These are phyloP conservation scores for Anthostomella pinea DNA, from an alignment of 2,329 filamentous ascomycete species.

Conservation along the genomic window DNA sequence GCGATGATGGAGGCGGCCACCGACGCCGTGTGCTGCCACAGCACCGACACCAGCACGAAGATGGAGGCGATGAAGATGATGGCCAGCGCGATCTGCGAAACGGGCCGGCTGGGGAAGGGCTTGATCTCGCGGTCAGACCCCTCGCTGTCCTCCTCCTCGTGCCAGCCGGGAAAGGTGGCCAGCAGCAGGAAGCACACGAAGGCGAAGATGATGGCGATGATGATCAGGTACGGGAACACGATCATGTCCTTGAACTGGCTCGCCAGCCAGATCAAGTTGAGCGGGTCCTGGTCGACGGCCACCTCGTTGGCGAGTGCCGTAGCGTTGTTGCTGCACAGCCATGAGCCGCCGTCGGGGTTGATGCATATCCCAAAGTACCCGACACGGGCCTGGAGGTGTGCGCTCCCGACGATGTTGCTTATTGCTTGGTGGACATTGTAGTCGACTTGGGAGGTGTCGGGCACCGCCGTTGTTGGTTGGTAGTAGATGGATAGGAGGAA, in stretches of 20 bases:
- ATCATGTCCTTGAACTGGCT: constrained; percentile 98
- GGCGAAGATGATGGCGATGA: constrained; percentile 95
- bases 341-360: constrained; percentile 84
- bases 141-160: constrained; percentile 78
- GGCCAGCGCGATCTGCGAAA: constrained; percentile 88
- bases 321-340: constrained; percentile 96
- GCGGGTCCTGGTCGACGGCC: constrained; percentile 84
- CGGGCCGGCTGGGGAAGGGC: constrained; percentile 86
- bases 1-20: constrained; percentile 93
- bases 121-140: constrained; percentile 89
- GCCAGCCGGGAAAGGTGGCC: constrained; percentile 96
- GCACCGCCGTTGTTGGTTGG: constrained; percentile 76
- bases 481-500: constrained; percentile 99
- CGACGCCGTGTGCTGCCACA: constrained; percentile 94
- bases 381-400: constrained; percentile 83
- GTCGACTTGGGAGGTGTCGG: constrained; percentile 84
- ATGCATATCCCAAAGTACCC: constrained; percentile 98
- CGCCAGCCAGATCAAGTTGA: constrained; percentile 96
- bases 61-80: constrained; percentile 81
- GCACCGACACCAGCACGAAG: constrained; percentile 69
- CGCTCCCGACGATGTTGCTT: constrained; percentile 81
- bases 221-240: constrained; percentile 95
- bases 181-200: constrained; percentile 94
- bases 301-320: constrained; percentile 88
- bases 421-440: constrained; percentile 84